These are phyloP conservation scores for Clarireedia monteithiana DNA, from an alignment of 2,329 filamentous ascomycete genomes.

Conservation along the genomic window DNA sequence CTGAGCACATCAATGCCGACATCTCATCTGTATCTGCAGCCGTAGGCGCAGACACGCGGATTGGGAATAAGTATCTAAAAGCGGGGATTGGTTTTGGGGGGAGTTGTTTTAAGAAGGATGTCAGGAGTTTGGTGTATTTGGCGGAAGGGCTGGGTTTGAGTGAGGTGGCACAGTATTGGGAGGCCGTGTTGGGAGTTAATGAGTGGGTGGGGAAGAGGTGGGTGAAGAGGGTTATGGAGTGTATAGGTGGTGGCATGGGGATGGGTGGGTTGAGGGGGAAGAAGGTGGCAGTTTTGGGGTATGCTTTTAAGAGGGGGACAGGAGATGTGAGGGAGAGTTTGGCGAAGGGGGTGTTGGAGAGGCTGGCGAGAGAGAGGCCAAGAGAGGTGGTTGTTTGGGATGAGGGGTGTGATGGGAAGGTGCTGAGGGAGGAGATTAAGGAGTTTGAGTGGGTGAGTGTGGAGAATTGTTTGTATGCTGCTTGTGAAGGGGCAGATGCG, in stretches of 20 bases:
- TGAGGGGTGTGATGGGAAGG: slow-evolving; percentile 38
- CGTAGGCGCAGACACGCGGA: slow-evolving; percentile 62
- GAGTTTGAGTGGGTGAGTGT: slow-evolving; percentile 32
- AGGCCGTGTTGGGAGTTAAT: slow-evolving; percentile 67
- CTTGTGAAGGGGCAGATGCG: slow-evolving; percentile 38
- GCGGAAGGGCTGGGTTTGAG: slow-evolving; percentile 61
- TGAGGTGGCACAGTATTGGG: slow-evolving; percentile 71
- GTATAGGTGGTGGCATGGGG: slow-evolving; percentile 52
- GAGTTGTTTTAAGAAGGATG: slow-evolving; percentile 76
- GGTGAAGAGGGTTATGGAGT: slow-evolving; percentile 54
- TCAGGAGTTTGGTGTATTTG: slow-evolving; percentile 65
- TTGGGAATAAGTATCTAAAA: slow-evolving; percentile 66
- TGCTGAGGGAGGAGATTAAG: slow-evolving; percentile 35
- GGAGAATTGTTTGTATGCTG: slow-evolving; percentile 35
- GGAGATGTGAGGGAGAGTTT: slow-evolving; percentile 67
- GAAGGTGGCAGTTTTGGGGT: slow-evolving; percentile 66
- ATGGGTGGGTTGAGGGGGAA: slow-evolving; percentile 46
- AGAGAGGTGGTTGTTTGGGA: slow-evolving; percentile 62
- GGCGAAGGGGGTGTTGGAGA: slow-evolving; percentile 49
- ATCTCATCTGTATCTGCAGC: slow-evolving; percentile 63
- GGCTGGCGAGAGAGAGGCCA: slow-evolving; percentile 41
- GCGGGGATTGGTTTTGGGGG: slow-evolving; percentile 73
- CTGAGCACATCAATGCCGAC: slow-evolving; percentile 67
- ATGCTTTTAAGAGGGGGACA: slow-evolving; percentile 75
- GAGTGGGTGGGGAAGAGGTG: slow-evolving; percentile 67